Evolutionary conservation across 441 rosid species (phyloP), one percentile per base, ranked within the genome.

Genomic region (Isatis lusitanica): DNA sequence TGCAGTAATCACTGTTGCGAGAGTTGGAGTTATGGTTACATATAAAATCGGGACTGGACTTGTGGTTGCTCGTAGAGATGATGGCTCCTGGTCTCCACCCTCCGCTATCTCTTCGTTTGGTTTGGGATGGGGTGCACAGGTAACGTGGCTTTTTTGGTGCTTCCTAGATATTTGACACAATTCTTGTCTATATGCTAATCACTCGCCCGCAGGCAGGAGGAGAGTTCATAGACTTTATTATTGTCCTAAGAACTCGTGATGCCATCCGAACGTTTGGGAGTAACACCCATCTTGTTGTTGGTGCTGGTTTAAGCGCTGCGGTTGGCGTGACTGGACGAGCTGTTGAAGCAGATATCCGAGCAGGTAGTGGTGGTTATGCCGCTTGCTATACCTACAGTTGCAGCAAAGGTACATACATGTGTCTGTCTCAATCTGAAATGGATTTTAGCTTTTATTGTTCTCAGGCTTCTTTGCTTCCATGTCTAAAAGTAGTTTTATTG

Each of bases 101-200:
- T 91, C 94, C 2, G 96, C 99, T 69, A 80, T 95, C 73, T 89
- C 98, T 73, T 82, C 99, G 31, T 87, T 88, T 71, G 98, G 99
- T 78, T 36, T 87, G 73, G 99, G 99, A 74, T 95, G 99, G 99
- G 97, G 98, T 70, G 95, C 97, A 78, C 99, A 95, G 96, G 99
- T 92, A 75, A 82, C 15, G 9, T 39, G 57, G 11, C n/a, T 55
- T 39, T 26, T 58, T 70, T 3, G 1, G 11, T 33, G 7, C 48
- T 43, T 26, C 0, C 0, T 24, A 60, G 16, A 66, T 48, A 9
- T 73, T 35, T 33, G 44, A 47, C 40, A 48, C 51, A 26, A 0
- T 58, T 57, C 4, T 57, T 65, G 21, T 56, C 33, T 64, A 13
- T 53, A 2, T 57, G 1, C 72, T 76, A 33, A 70, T 64, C 15